Percentiles rank a stretch among this genome's conserved stretches.
Evolutionary conservation across 352 stramenopile genomes (phyloP).

Genomic region (Phytophthora tentaculata): DNA sequence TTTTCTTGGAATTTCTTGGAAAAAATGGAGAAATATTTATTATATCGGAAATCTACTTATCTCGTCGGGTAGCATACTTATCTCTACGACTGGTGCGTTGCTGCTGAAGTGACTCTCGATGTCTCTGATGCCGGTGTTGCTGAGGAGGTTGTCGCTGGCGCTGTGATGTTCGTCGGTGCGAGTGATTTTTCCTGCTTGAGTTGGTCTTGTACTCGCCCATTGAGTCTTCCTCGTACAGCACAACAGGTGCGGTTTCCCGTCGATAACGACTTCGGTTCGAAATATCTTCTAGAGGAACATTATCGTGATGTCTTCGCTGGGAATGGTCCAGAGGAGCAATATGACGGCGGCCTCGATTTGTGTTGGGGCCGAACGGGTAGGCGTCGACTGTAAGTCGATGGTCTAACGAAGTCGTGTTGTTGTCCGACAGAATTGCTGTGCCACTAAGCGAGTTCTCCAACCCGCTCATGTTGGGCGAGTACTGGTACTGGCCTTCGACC

Average conservation of each 20-base stretch:
- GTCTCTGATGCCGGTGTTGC: constrained; percentile 10
- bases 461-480: constrained; percentile 40
- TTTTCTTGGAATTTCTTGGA: too few species aligned
- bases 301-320: constrained; percentile 13
- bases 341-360: constrained; percentile 16
- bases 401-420: constrained; percentile 35
- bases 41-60: constrained; percentile 23
- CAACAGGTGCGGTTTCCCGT: constrained; percentile 34
- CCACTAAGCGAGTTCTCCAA: constrained; percentile 37
- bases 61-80: constrained; percentile 27
- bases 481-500: constrained; percentile 41
- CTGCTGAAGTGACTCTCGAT: constrained; percentile 13
- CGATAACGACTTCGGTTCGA: constrained; percentile 28
- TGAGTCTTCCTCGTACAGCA: constrained; percentile 40
- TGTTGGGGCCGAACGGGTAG: constrained; percentile 26
- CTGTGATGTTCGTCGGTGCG: constrained; percentile 3
- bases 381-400: constrained; percentile 42
- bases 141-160: constrained; percentile 11
- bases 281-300: constrained; percentile 32
- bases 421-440: constrained; percentile 49
- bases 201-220: constrained; percentile 35
- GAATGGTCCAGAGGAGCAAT: constrained; percentile 4
- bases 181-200: constrained; percentile 23
- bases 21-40: constrained; percentile 2
- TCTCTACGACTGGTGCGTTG: constrained; percentile 22